Base-by-base conservation (phyloP, 768 basidiomycete genomes). In the Megacollybia marginata region DNA sequence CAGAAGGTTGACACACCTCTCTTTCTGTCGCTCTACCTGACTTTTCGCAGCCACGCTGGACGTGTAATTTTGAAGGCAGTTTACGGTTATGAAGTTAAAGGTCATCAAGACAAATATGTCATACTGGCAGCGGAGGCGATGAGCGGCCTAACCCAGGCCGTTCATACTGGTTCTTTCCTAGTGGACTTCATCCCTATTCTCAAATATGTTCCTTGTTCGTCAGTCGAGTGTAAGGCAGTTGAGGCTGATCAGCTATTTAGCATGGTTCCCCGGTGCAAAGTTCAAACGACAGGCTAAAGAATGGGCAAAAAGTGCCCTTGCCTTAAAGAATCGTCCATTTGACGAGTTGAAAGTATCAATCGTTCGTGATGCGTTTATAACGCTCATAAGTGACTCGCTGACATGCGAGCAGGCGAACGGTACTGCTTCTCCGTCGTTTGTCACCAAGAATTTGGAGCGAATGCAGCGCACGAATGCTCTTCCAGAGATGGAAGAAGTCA, bases 201-300 rank as follows among this genome's bases (percentile, higher is more conserved):
- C 50, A 52, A 42, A 47, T 54, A 43, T 38, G 42, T 53, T 28
- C 51, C 56, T 6, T 33, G 55, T 51, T n/a, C 23, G 44, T 40
- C 18, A 40, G 38, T 40, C 38, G 38, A 40, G 38, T 13, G 38
- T 5, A 40, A 50, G n/a, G 13, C 36, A 9, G 15, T 9, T 44
- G 23, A 28, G 23, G 63, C 64, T 60, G n/a, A 48, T 36, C n/a
- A 20, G 47, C 1, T 18, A 62, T 23, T 62, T 58, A 0, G 46
- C 46, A 13, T 70, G 68, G 69, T 60, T 70, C 36, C 68, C 67
- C 3, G 69, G 68, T 4, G 68, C 69, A 16, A 57, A 51, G 13
- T 54, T 65, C 33, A 66, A 56, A 52, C 58, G 60, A 34, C 54
- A 59, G 52, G 65, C 67, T 11, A 43, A 52, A 18, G 57, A 58